Evolutionary conservation across 1,139 yeast species (phyloP), one percentile per base, ranked within the genome.

Genomic region (Debaryomyces udenii): DNA sequence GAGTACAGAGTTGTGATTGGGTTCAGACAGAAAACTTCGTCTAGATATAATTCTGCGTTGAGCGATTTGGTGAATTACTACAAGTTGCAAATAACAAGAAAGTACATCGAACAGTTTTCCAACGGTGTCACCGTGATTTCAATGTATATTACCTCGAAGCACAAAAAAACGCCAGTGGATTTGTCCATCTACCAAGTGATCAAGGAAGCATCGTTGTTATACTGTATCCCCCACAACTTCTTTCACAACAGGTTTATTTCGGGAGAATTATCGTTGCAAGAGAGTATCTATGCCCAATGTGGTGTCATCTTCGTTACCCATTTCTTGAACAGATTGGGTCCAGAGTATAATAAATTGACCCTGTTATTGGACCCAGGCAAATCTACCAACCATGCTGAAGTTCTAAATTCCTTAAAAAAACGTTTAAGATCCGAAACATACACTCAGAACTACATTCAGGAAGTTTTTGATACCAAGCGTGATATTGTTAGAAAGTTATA

Each of bases 241-340:
- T 91, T 91, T 74, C 86, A 84, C 54, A 74, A 78, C 40, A 76
- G 83, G 46, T 91, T 91, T 60, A 83, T 86, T 49, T 66, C 74
- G 43, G 87, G 94, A 42, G 83, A 83, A 51, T 78, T 91, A 64
- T 90, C 97, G 1, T 81, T 94, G 55, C 99, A 93, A 67, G 98
- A 93, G 68, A 81, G 93, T 39, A 84, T 91, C 48, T 93, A 93
- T 62, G 96, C 98, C 33, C 98, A 93, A 64, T 86, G 90, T 59
- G 96, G 93, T 53, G 87, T 88, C 40, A 87, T 90, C 46, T 93
- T 93, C 59, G 96, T 89, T 39, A 85, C 96, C 37, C 98, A 93
- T 64, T 93, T 93, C 68, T 78, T 93, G 64, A 93, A 93, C 70
- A 80, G 99, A 59, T 76, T 93, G 57, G 99, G 99, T 22, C 83